Conservation (phyloP, 192 early-diverging fungal species). For the Gamsiella multidivaricata region DNA sequence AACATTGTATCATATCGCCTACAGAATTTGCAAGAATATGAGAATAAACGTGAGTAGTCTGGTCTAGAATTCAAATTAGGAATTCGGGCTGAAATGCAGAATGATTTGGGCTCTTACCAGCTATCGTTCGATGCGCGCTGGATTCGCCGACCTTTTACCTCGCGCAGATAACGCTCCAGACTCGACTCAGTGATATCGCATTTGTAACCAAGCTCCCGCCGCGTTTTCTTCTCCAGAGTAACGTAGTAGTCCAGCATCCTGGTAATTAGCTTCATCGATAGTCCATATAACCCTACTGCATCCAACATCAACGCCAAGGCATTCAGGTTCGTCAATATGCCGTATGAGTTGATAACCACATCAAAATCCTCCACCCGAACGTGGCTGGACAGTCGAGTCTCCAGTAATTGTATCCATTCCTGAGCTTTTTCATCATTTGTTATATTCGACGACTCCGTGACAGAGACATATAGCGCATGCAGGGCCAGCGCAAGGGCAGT, state of each 20-base stretch:
- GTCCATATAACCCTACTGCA: slow-evolving; percentile 20
- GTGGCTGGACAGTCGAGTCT: not conserved
- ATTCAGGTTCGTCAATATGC: slow-evolving; percentile 26
- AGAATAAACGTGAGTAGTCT: not conserved
- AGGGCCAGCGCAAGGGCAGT: slow-evolving; percentile 11
- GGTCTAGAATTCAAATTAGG: not conserved
- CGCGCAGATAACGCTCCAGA: slow-evolving; percentile 8
- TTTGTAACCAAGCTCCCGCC: not conserved
- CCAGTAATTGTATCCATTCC: slow-evolving; percentile 15
- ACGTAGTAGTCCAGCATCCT: slow-evolving; percentile 20
- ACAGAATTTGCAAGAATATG: not conserved
- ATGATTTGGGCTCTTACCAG: slow-evolving; percentile 15
- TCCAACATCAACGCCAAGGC: slow-evolving; percentile 31
- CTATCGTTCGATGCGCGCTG: not conserved
- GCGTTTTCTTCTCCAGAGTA: not conserved
- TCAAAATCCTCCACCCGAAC: slow-evolving; percentile 20
- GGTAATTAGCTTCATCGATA: slow-evolving; percentile 29
- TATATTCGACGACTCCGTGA: not conserved
- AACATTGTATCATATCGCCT: slow-evolving; percentile 38
- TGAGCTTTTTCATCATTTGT: not conserved
- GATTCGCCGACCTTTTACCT: slow-evolving; percentile 6
- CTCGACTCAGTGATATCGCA: slow-evolving; percentile 9
- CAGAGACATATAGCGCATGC: slow-evolving; percentile 31
- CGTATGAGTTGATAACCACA: slow-evolving; percentile 13
- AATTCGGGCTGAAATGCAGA: not conserved